A percentile compares a stretch with the other conserved stretches of the same genome.
Conservation (phyloP, 345 rosid species). For the Euphorbia peplus region DNA sequence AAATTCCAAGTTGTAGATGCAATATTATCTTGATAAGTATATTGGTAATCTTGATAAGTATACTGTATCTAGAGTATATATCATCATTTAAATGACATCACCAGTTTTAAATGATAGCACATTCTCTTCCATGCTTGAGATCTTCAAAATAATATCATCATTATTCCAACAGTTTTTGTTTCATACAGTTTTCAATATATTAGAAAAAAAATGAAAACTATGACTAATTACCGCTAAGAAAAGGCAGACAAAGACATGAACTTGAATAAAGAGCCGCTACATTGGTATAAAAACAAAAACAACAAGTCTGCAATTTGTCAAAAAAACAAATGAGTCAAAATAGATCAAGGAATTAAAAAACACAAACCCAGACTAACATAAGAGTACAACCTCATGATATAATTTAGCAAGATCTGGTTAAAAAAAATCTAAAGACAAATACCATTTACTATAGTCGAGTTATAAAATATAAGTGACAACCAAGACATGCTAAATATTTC, state of each 20-base stretch:
- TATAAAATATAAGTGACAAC: background rate
- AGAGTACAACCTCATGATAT: background rate
- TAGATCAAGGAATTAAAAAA: background rate
- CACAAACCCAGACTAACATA: background rate
- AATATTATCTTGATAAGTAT: too few relatives aligned
- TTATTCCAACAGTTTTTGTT: background rate
- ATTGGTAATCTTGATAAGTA: too few relatives aligned
- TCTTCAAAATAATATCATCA: conserved; percentile 33
- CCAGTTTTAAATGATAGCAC: conserved; percentile 79
- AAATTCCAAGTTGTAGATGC: too few relatives aligned
- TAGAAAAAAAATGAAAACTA: background rate
- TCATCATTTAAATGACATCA: too few relatives aligned
- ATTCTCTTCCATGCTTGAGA: conserved; percentile 81
- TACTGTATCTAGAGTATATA: too few relatives aligned
- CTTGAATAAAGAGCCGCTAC: conserved; percentile 80
- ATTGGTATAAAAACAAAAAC: conserved; percentile 74
- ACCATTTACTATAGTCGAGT: background rate
- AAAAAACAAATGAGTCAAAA: conserved; percentile 14
- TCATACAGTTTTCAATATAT: background rate
- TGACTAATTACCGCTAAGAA: conserved; percentile 65
- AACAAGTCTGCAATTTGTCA: conserved; percentile 54
- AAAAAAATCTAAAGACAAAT: background rate
- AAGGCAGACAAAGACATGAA: conserved; percentile 68
- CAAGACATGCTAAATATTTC: background rate
- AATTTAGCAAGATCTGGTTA: background rate